A percentile compares a stretch with the other conserved stretches of the same genome.
Evolutionary conservation across 768 basidiomycete species (phyloP).

Genomic region (Serendipita sp.): DNA sequence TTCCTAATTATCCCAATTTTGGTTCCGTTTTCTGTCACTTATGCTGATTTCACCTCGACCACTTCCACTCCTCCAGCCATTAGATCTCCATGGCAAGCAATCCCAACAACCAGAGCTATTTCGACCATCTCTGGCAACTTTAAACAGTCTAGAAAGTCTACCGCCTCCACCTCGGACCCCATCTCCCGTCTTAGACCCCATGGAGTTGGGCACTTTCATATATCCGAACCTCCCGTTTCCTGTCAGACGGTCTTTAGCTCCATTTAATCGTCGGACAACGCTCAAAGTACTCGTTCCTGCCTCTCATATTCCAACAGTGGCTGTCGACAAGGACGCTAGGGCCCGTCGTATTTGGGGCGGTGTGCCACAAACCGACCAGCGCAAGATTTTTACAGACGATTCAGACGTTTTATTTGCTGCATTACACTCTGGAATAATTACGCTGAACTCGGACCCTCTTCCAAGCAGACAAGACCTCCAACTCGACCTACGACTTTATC

Average conservation of each 20-base stretch:
- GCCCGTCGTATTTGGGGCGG: slow-evolving; percentile 6
- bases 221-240: slow-evolving; percentile 6
- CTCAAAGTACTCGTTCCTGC: background rate
- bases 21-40: background rate
- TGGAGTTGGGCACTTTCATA: slow-evolving; percentile 4
- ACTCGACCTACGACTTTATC: background rate
- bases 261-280: background rate
- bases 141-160: background rate
- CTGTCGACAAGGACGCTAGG: background rate
- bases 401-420: slow-evolving; percentile 9
- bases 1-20: background rate
- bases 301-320: background rate
- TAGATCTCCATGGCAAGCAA: background rate
- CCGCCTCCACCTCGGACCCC: background rate
- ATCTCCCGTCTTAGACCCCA: background rate
- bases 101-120: background rate
- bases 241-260: background rate
- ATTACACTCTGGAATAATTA: slow-evolving; percentile 6
- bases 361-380: background rate
- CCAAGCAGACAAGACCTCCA: background rate
- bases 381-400: slow-evolving; percentile 9
- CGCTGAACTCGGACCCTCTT: background rate
- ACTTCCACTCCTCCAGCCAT: background rate
- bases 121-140: background rate
- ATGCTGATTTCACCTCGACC: background rate